These are phyloP conservation scores for Cunninghamia lanceolata DNA, from an alignment of 75 land plant species.

Conservation along the genomic window DNA sequence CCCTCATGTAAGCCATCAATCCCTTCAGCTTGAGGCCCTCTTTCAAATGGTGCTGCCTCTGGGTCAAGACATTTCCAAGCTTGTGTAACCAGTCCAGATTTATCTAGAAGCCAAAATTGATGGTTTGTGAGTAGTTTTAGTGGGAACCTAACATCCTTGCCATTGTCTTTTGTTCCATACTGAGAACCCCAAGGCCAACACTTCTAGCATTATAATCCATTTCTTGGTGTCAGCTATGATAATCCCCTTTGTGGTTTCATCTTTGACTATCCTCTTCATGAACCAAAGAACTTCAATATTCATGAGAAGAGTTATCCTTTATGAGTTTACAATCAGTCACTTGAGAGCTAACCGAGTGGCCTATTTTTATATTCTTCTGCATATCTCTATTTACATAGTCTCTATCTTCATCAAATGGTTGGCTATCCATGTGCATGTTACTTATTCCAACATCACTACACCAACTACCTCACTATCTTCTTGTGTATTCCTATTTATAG, in stretches of 20 bases:
- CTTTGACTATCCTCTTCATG: neutral
- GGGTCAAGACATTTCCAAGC: slow-evolving; percentile 64
- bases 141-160: too few species aligned
- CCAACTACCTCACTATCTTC: slow-evolving; percentile 37
- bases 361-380: slow-evolving; percentile 11
- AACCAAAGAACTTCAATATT: slow-evolving; percentile 7
- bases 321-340: slow-evolving; percentile 12
- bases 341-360: neutral
- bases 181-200: too few species aligned
- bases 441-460: slow-evolving; percentile 11
- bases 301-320: slow-evolving; percentile 16
- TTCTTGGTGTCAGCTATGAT: neutral
- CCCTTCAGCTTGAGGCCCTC: slow-evolving; percentile 37
- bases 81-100: slow-evolving; percentile 83
- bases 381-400: slow-evolving; percentile 5
- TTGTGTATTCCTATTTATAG: slow-evolving; percentile 11
- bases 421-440: neutral
- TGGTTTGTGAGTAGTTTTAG: too few species aligned
- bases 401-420: neutral
- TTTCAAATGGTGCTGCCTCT: slow-evolving; percentile 81
- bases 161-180: too few species aligned
- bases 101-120: too few species aligned
- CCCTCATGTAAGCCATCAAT: slow-evolving; percentile 67
- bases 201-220: neutral
- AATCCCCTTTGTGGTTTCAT: neutral